These are phyloP conservation scores for Cercospora sojina DNA, from an alignment of 2,329 filamentous ascomycete species.

Conservation along the genomic window DNA sequence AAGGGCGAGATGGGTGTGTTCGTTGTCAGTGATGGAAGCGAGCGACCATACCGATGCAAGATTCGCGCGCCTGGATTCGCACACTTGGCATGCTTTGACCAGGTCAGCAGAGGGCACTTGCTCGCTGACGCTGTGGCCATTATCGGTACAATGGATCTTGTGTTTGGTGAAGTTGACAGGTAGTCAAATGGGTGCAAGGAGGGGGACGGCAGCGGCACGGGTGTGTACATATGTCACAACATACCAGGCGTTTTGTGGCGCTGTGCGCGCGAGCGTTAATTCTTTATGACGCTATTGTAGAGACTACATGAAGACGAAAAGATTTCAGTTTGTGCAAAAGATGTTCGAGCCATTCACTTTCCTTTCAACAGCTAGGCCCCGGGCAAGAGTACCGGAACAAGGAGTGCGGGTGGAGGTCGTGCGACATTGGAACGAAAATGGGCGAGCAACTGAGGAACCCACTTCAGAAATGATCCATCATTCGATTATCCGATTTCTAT, in stretches of 20 bases:
- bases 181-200: conserved; percentile 1
- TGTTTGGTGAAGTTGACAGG: conserved; percentile 60
- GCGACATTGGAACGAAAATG: neutral
- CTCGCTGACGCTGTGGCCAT: conserved; percentile 95
- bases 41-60: conserved; percentile 96
- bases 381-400: too few relatives aligned
- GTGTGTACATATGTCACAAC: conserved; percentile 17
- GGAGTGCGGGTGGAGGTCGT: neutral
- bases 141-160: conserved; percentile 67
- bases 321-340: neutral
- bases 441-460: neutral
- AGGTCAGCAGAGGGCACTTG: conserved; percentile 86
- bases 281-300: conserved; percentile 4
- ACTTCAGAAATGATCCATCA: neutral
- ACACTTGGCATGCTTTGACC: conserved; percentile 90
- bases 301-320: conserved; percentile 2
- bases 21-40: conserved; percentile 90
- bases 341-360: too few relatives aligned
- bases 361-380: too few relatives aligned
- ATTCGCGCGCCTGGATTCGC: conserved; percentile 96
- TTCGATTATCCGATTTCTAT: neutral
- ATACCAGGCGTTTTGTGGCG: conserved; percentile 17
- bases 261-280: conserved; percentile 10
- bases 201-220: neutral
- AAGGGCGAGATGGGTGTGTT: conserved; percentile 99